Evolutionary conservation across 257 asterid species (phyloP), one percentile per base, ranked within the genome.

Genomic region (Datura wrightii): DNA sequence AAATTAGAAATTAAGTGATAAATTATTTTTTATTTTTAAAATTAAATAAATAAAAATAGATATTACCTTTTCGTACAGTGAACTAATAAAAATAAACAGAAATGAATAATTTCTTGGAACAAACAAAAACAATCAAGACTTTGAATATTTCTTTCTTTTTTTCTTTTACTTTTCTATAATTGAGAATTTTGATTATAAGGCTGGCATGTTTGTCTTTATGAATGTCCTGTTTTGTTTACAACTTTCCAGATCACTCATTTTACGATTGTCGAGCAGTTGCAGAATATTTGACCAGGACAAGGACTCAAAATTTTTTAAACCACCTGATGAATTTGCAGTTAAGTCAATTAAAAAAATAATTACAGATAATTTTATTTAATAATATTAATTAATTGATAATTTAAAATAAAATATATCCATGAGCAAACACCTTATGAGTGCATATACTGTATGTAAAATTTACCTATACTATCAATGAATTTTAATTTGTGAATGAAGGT

Each of bases 141-240:
- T 78, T 78, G 82, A 78, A 52, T 78, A 4, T 52, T 52, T 52
- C 18, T 87, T 88, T 84, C 85, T 85, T 80, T 39, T 39, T 55
- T 31, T 19, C 84, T 31, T 80, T 79, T 85, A 85, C 59, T 80
- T 88, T 88, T 85, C 48, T 88, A 88, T 83, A 44, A 36, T 36
- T 82, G 14, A 24, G 54, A 69, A 79, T 83, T 24, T 54, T 86
- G 84, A 50, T 74, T 10, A 3, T 48, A 53, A 78, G 84, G 82
- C 87, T 84, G 92, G 91, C 89, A 90, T 88, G 60, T 85, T 82
- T 83, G 89, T 90, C 90, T 87, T 85, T 83, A 84, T 56, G 85
- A 81, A 89, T 87, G 67, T 70, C 83, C 36, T 80, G 36, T 10
- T 5, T 87, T 84, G 84, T 90, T 89, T 86, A 78, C 86, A 85